phyloP scores from a whole-genome alignment of 2,329 filamentous ascomycete species.

The Paracoccidioides brasiliensis region DNA sequence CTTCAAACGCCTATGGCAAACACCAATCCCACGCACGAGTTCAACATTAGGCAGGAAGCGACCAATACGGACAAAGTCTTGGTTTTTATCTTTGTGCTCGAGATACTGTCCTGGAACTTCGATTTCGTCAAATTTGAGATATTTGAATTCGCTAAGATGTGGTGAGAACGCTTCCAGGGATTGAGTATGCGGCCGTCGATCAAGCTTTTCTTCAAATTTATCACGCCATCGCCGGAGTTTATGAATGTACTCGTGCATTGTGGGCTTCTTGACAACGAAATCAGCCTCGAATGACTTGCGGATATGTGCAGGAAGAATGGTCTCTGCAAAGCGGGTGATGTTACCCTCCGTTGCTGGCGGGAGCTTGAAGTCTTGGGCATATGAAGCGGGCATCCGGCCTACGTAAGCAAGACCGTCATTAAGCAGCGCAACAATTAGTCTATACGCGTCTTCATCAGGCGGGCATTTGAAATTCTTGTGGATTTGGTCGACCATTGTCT shows the following conservation, averaged over 20 bases:
- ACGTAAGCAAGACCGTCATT: constrained; percentile 94
- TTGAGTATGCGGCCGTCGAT: constrained; percentile 60
- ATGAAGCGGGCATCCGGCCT: constrained; percentile 70
- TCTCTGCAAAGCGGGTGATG: constrained; percentile 92
- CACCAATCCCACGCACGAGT: constrained; percentile 75
- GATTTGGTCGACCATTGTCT: constrained; percentile 98
- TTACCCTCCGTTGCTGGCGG: constrained; percentile 86
- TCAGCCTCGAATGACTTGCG: constrained; percentile 95
- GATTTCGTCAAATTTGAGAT: constrained; percentile 96
- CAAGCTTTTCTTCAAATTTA: constrained; percentile 94
- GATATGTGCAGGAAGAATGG: constrained; percentile 86
- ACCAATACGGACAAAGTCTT: constrained; percentile 95
- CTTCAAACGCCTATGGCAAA: constrained; percentile 83
- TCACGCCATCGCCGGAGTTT: constrained; percentile 92
- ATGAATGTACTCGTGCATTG: constrained; percentile 97
- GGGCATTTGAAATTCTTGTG: constrained; percentile 99
- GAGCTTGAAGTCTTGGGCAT: constrained; percentile 82
- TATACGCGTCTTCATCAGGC: constrained; percentile 93
- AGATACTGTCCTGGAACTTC: constrained; percentile 96
- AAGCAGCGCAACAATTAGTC: constrained; percentile 89
- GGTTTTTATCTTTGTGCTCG: constrained; percentile 96
- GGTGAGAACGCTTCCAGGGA: constrained; percentile 78
- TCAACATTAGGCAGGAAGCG: constrained; percentile 93
- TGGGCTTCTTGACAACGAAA: constrained; percentile 88
- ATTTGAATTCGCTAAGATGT: constrained; percentile 89